Evolutionary conservation across 495 filamentous ascomycete species (phyloP), one percentile per base, ranked within the genome.

Genomic region (Coniosporium apollinis): DNA sequence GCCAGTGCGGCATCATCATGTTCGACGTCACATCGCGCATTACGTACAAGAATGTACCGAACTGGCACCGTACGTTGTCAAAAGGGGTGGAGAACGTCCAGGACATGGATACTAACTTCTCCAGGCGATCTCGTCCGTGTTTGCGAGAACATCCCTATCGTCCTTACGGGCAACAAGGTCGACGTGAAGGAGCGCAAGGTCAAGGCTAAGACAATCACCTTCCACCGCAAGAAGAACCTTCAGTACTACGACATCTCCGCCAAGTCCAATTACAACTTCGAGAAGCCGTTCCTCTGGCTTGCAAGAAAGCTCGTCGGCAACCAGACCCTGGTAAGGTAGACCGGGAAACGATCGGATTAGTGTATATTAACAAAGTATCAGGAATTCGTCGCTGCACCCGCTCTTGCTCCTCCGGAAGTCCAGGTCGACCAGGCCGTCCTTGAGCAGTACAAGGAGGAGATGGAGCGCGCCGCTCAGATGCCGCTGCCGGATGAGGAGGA

Each of bases 181-280:
- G 91, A 99, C 50, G 91, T 99, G 44, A 99, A 99, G 77, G 91
- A 97, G 75, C 82, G 91, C 60, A 99, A 99, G 67, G 91, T 99
- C 52, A 99, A 99, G 74, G 91, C 91, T 49, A 99, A 99, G 82
- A 91, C 89, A 52, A 99, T 99, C 68, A 99, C 91, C 44, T 99
- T 99, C 82, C 91, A 99, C 70, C 86, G 91, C 57, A 99, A 99
- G 76, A 99, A 99, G 79, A 96, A 96, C 67, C 75, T 99, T 13
- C 91, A 99, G 62, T 99, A 99, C 75, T 99, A 99, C 72, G 91
- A 99, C 45, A 99, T 99, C 58, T 93, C 83, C 31, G 91, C 91
- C 59, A 99, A 99, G 73, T 94, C 85, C 49, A 99, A 99, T 68
- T 99, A 99, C 70, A 99, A 99, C 78, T 99, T 99, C 67, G 91